Conservation (phyloP, 2,329 filamentous ascomycete genomes). For the Claviceps quebecensis region DNA sequence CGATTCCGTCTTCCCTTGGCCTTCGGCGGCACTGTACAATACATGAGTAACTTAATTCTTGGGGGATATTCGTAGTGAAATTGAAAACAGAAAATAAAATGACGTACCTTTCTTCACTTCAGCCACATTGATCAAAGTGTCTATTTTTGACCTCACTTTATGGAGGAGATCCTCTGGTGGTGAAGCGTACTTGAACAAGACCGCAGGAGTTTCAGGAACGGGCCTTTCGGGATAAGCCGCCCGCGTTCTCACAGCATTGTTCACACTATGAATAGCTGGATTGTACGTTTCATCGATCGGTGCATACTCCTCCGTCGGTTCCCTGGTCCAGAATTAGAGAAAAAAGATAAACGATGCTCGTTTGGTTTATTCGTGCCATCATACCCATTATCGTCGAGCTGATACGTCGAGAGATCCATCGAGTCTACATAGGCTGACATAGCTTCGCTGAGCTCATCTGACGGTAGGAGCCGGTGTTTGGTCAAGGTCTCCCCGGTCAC, state of each 20-base stretch:
- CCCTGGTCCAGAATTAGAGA: constrained; percentile 14
- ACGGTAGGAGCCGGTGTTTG: constrained; percentile 73
- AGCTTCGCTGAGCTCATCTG: constrained; percentile 54
- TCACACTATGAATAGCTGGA: constrained; percentile 75
- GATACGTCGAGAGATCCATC: constrained; percentile 71
- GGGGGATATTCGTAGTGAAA: not conserved
- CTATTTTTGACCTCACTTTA: constrained; percentile 42
- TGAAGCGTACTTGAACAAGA: constrained; percentile 57
- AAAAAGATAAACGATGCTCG: too few relatives aligned
- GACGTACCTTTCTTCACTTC: constrained; percentile 66
- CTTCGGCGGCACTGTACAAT: constrained; percentile 56
- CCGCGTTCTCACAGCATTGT: constrained; percentile 69
- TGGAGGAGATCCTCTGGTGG: constrained; percentile 55
- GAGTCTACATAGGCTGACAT: constrained; percentile 89
- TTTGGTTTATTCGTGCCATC: constrained; percentile 9
- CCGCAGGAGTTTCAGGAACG: constrained; percentile 46
- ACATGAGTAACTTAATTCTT: not conserved
- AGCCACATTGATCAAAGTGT: constrained; percentile 51
- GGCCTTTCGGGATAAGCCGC: constrained; percentile 59
- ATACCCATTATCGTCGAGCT: constrained; percentile 61
- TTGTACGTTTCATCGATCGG: constrained; percentile 72
- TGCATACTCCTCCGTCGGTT: constrained; percentile 57
- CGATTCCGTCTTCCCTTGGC: constrained; percentile 57
- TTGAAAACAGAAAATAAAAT: not conserved
- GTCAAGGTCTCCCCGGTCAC: constrained; percentile 69